Conservation (phyloP, 192 early-diverging fungal genomes). For the Backusella tarrabulga region DNA sequence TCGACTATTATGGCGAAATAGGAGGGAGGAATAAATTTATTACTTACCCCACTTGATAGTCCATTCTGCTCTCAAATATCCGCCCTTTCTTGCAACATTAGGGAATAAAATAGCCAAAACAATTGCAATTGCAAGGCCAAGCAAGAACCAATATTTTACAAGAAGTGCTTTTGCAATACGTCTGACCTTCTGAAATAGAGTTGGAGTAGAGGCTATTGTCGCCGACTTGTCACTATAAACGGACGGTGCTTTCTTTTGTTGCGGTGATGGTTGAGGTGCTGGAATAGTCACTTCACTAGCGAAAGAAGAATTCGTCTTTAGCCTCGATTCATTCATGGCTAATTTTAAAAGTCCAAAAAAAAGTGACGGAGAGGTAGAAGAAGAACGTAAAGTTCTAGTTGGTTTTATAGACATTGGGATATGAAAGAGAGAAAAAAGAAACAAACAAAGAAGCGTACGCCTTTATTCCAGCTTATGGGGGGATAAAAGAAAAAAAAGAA, state of each 20-base stretch:
- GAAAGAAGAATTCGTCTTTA: slow-evolving; percentile 20
- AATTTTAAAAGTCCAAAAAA: slow-evolving; percentile 25
- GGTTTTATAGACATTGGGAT: slow-evolving; percentile 4
- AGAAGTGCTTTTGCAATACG: not conserved
- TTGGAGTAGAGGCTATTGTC: not conserved
- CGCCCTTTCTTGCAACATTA: slow-evolving; percentile 51
- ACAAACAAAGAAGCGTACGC: not conserved
- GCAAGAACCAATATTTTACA: slow-evolving; percentile 51
- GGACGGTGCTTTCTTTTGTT: not conserved
- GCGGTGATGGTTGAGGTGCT: not conserved
- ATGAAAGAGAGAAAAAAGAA: not conserved
- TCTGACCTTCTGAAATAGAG: not conserved
- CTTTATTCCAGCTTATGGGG: slow-evolving; percentile 8
- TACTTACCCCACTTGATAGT: slow-evolving; percentile 60
- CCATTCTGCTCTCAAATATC: slow-evolving; percentile 55
- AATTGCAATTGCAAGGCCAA: slow-evolving; percentile 64
- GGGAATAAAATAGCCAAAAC: slow-evolving; percentile 63
- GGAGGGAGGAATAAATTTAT: not conserved
- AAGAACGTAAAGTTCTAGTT: not conserved
- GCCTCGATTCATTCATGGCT: slow-evolving; percentile 22
- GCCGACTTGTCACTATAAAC: slow-evolving; percentile 10
- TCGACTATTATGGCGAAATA: not conserved
- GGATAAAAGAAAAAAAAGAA: not conserved
- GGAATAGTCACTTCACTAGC: slow-evolving; percentile 22
- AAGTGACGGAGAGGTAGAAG: slow-evolving; percentile 16